Evolutionary conservation across 805 yeast species (phyloP).

Genomic region (Zygoascus ofunaensis): DNA sequence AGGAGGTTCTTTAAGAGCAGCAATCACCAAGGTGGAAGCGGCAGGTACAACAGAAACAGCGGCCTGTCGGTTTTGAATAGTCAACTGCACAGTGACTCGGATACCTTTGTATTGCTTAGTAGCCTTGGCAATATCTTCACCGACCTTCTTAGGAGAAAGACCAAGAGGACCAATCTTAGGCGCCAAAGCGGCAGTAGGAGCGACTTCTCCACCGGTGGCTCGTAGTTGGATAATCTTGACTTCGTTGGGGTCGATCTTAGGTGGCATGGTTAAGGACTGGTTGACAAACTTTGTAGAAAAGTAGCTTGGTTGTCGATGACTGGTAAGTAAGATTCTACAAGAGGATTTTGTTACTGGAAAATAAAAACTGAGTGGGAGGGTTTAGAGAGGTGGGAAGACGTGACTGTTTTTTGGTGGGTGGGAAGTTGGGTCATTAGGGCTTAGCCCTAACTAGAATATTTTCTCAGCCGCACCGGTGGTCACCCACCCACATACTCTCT

Average conservation of each 20-base stretch:
- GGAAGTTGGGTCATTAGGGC: too few relatives aligned
- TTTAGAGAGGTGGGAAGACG: too few relatives aligned
- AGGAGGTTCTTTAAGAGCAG: constrained; percentile 99
- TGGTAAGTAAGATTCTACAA: background rate
- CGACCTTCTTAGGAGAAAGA: constrained; percentile 99
- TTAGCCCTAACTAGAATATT: too few relatives aligned
- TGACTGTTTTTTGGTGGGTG: too few relatives aligned
- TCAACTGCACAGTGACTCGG: constrained; percentile 96
- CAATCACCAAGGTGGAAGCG: constrained; percentile 97
- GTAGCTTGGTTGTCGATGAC: background rate
- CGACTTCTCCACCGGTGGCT: constrained; percentile 99
- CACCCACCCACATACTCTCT: too few relatives aligned
- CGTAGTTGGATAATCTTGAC: constrained; percentile 97
- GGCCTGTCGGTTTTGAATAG: constrained; percentile 99
- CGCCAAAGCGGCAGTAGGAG: constrained; percentile 98
- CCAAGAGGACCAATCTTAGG: constrained; percentile 99
- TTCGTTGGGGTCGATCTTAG: constrained; percentile 86
- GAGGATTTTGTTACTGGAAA: constrained; percentile 1
- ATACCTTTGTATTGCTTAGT: constrained; percentile 98
- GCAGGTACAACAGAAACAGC: constrained; percentile 97
- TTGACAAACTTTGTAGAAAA: background rate
- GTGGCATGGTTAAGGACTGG: background rate
- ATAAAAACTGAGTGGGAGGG: background rate
- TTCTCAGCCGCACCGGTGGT: too few relatives aligned
- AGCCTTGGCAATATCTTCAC: constrained; percentile 99